A percentile compares a stretch with the other conserved stretches of the same genome.
These are phyloP conservation scores for Pouteria glomerata DNA, from an alignment of 148 eudicot species.

Conservation along the genomic window DNA sequence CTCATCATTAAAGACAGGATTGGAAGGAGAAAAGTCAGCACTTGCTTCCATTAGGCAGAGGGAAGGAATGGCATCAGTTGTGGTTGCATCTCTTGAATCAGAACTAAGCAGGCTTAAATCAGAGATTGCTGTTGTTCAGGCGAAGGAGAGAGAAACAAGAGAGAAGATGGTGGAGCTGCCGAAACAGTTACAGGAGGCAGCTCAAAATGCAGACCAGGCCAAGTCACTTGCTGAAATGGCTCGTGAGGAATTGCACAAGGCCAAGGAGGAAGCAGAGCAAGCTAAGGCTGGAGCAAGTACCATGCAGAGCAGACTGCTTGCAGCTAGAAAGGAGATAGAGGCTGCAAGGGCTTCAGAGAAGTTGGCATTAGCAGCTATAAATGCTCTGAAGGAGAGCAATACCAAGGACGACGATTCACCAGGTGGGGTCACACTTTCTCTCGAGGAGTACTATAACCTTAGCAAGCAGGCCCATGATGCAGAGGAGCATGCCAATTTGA, in stretches of 20 bases:
- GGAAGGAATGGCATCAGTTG: slow-evolving; percentile 81
- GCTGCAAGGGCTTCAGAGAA: slow-evolving; percentile 87
- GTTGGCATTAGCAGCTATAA: slow-evolving; percentile 73
- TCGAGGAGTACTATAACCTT: slow-evolving; percentile 84
- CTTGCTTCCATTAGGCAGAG: slow-evolving; percentile 57
- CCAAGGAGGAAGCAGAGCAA: slow-evolving; percentile 68
- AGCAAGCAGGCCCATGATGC: slow-evolving; percentile 87
- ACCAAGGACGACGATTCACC: slow-evolving; percentile 37
- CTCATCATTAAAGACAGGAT: slow-evolving; percentile 55
- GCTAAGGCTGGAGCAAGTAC: slow-evolving; percentile 78
- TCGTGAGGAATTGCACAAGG: slow-evolving; percentile 60
- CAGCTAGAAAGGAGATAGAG: slow-evolving; percentile 84
- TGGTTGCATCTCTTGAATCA: slow-evolving; percentile 75
- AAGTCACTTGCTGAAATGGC: slow-evolving; percentile 52
- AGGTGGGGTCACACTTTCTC: slow-evolving; percentile 55
- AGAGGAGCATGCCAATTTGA: slow-evolving; percentile 66
- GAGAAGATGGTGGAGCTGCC: slow-evolving; percentile 74
- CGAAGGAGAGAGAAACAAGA: slow-evolving; percentile 59
- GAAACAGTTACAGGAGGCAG: slow-evolving; percentile 60
- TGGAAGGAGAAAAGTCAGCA: slow-evolving; percentile 63
- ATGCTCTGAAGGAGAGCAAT: slow-evolving; percentile 69
- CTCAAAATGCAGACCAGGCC: slow-evolving; percentile 75
- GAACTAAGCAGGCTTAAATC: slow-evolving; percentile 69
- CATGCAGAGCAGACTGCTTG: slow-evolving; percentile 59
- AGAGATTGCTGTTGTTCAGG: slow-evolving; percentile 58